phyloP scores from a whole-genome alignment of 2,329 filamentous ascomycete genomes.

The Cercospora zeina region DNA sequence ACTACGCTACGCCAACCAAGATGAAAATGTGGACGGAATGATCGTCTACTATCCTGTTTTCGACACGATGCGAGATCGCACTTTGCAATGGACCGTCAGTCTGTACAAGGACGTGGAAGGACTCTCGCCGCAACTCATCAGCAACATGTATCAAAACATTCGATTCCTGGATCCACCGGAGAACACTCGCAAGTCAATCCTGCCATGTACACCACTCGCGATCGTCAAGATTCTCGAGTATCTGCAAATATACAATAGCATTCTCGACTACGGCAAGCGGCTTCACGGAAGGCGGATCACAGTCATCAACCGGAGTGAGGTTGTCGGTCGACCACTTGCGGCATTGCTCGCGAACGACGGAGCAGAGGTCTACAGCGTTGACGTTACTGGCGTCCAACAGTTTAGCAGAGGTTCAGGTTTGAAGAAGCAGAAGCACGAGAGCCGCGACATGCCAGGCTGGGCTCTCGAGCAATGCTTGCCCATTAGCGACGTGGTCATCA shows the following conservation, averaged over 20 bases:
- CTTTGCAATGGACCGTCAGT: conserved; percentile 91
- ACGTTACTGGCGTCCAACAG: conserved; percentile 85
- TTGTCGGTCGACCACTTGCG: conserved; percentile 88
- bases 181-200: conserved; percentile 81
- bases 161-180: conserved; percentile 81
- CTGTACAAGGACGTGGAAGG: conserved; percentile 94
- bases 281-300: conserved; percentile 93
- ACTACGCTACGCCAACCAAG: conserved; percentile 79
- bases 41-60: conserved; percentile 99
- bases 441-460: conserved; percentile 79
- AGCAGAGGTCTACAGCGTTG: conserved; percentile 91
- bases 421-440: conserved; percentile 80
- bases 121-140: conserved; percentile 87
- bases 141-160: conserved; percentile 99
- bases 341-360: conserved; percentile 95
- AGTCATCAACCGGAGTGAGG: conserved; percentile 93
- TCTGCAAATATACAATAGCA: conserved; percentile 93
- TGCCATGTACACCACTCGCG: conserved; percentile 93
- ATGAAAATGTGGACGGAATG: conserved; percentile 76
- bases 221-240: conserved; percentile 97
- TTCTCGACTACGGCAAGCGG: conserved; percentile 87
- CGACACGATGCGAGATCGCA: conserved; percentile 84
- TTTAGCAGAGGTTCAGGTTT: conserved; percentile 90
- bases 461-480: conserved; percentile 77
- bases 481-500: conserved; percentile 90